Conservation (phyloP, 2,329 filamentous ascomycete species). For the Neofusicoccum sp. region DNA sequence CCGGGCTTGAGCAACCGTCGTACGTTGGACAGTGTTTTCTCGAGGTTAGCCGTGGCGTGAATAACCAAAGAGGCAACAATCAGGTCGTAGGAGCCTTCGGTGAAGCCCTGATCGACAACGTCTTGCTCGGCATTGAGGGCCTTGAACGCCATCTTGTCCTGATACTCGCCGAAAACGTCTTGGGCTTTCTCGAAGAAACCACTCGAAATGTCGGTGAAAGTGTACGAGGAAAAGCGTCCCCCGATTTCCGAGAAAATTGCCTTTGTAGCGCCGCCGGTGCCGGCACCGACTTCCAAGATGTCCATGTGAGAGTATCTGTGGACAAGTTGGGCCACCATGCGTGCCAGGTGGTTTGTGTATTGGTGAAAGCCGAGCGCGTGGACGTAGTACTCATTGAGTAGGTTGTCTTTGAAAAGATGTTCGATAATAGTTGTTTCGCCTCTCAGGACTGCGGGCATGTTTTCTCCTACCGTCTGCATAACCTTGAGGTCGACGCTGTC, state of each 20-base stretch:
- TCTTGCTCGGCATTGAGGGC: slow-evolving; percentile 17
- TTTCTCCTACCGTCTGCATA: neutral
- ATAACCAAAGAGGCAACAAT: slow-evolving; percentile 23
- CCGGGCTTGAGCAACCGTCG: slow-evolving; percentile 1
- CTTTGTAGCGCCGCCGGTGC: slow-evolving; percentile 21
- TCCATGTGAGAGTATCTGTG: neutral
- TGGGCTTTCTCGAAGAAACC: slow-evolving; percentile 19
- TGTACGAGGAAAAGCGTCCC: slow-evolving; percentile 20
- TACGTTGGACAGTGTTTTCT: slow-evolving; percentile 16
- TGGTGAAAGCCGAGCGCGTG: neutral
- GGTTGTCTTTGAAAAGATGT: neutral
- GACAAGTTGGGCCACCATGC: neutral
- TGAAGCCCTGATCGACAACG: slow-evolving; percentile 19
- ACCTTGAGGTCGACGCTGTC: neutral
- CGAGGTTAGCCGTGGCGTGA: slow-evolving; percentile 21
- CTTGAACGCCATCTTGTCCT: slow-evolving; percentile 18
- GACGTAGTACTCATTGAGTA: neutral
- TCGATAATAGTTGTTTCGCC: neutral
- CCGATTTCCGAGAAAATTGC: slow-evolving; percentile 1
- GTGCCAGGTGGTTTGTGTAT: neutral
- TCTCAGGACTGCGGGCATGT: neutral
- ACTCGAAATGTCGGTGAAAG: slow-evolving; percentile 23
- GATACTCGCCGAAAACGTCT: neutral
- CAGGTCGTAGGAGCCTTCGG: slow-evolving; percentile 21
- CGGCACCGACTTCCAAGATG: slow-evolving; percentile 21